Conservation (phyloP, 805 yeast genomes). For the Spathaspora boniae region DNA sequence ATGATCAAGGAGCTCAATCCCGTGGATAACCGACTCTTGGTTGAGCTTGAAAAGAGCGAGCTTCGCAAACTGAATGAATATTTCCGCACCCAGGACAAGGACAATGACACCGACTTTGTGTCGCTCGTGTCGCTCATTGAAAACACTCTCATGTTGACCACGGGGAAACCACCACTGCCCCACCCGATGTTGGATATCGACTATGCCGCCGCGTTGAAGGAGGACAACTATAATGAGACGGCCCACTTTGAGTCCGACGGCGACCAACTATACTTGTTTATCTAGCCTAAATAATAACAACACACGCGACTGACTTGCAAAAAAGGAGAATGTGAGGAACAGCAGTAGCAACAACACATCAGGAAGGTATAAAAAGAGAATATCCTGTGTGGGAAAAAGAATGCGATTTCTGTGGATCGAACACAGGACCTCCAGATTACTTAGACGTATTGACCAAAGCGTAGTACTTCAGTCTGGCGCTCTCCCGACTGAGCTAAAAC, state of each 20-base stretch:
- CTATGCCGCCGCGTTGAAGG: constrained; percentile 10
- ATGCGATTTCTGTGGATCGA: constrained; percentile 79
- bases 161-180: constrained; percentile 2
- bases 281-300: neutral
- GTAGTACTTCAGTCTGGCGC: constrained; percentile 31
- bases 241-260: constrained; percentile 4
- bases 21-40: constrained; percentile 13
- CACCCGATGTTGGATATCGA: constrained; percentile 13
- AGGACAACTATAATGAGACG: constrained; percentile 13
- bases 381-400: constrained; percentile 14
- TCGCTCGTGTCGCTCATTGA: constrained; percentile 17
- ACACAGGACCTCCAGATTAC: constrained; percentile 82
- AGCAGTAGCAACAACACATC: no score
- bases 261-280: constrained; percentile 5
- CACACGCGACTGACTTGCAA: no score
- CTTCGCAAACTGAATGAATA: constrained; percentile 10
- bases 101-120: constrained; percentile 2
- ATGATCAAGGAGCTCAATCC: constrained; percentile 13
- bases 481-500: constrained; percentile 31
- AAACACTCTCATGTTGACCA: constrained; percentile 18
- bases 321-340: no score
- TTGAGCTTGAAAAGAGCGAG: constrained; percentile 19
- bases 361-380: no score
- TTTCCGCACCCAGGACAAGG: constrained; percentile 11
- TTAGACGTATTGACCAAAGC: no score